Conservation (phyloP, 2,329 filamentous ascomycete genomes). For the Penicillium verrucosum region DNA sequence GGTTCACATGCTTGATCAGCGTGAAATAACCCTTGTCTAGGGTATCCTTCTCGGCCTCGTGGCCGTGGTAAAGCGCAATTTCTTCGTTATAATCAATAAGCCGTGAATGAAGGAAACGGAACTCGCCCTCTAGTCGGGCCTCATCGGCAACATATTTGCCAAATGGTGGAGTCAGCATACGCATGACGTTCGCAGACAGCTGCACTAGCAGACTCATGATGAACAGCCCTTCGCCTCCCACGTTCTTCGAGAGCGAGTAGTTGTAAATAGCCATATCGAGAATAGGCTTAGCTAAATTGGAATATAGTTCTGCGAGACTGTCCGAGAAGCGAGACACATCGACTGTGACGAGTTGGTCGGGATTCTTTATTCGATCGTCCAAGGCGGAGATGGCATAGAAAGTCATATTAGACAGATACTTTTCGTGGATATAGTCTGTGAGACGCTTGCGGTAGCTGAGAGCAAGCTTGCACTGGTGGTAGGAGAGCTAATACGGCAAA, state of each 20-base stretch:
- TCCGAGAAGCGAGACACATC: slow-evolving; percentile 97
- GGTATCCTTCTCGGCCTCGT: slow-evolving; percentile 92
- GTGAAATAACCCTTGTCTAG: slow-evolving; percentile 99
- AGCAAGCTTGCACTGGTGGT: slow-evolving; percentile 92
- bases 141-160: slow-evolving; percentile 98
- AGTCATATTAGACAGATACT: slow-evolving; percentile 94
- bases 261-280: slow-evolving; percentile 97
- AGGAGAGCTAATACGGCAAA: slow-evolving; percentile 66
- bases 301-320: slow-evolving; percentile 90
- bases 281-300: slow-evolving; percentile 90
- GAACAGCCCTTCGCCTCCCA: slow-evolving; percentile 93
- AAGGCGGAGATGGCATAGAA: slow-evolving; percentile 95
- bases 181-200: slow-evolving; percentile 87
- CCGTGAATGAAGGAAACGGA: slow-evolving; percentile 89
- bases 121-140: slow-evolving; percentile 89
- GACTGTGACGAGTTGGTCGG: slow-evolving; percentile 94
- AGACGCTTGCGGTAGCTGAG: slow-evolving; percentile 88
- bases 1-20: slow-evolving; percentile 97
- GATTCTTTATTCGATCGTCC: slow-evolving; percentile 97
- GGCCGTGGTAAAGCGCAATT: slow-evolving; percentile 84
- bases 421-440: slow-evolving; percentile 92
- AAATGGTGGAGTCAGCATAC: slow-evolving; percentile 89
- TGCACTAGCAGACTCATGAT: slow-evolving; percentile 95
- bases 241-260: slow-evolving; percentile 85
- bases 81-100: slow-evolving; percentile 97